Evolutionary conservation across 176 grass and related monocot genomes (phyloP), one percentile per base, ranked within the genome.

Genomic region (Dendrocalamus sinicus): DNA sequence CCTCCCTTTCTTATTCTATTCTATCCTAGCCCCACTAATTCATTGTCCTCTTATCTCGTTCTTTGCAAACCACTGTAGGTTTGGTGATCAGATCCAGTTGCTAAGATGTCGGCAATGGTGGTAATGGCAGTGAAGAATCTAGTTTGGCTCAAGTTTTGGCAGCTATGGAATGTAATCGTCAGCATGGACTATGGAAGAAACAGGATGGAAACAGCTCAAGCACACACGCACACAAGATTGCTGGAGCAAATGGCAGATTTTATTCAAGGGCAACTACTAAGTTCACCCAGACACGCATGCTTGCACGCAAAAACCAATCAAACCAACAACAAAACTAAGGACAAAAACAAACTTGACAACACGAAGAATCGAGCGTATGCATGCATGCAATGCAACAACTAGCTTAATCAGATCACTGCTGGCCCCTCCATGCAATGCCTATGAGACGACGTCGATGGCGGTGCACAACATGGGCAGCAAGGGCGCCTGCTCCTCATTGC

Each of bases 401-500:
- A 61, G n/a, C 59, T 52, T 53, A 43, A 47, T 12, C 11, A 12
- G 73, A 76, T 76, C 35, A 77, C 52, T 41, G 30, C 53, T 6
- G 1, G 30, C 30, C 30, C 74, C 74, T 76, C 74, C 9, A 59
- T 35, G 35, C 59, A 53, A 19, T 20, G 19, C 19, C 53, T n/a
- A 40, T 15, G 12, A 83, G 50, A 63, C 57, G 44, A 64, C 51
- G 67, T 6, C 6, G 67, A 1, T 13, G 64, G 8, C 26, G 15
- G 44, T 1, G 9, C 69, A 35, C 51, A 90, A 14, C 59, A 83
- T 45, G n/a, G 5, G 17, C 52, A 61, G 67, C 64, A 84, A 9
- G 44, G 39, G 20, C 22, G 35, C 14, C 39, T 54, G 59, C 3
- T n/a, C 50, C 46, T 30, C 45, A 39, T 24, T 35, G 41, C 51